Base-by-base conservation (phyloP, 176 grass and related monocot genomes). In the Leersia perrieri region DNA sequence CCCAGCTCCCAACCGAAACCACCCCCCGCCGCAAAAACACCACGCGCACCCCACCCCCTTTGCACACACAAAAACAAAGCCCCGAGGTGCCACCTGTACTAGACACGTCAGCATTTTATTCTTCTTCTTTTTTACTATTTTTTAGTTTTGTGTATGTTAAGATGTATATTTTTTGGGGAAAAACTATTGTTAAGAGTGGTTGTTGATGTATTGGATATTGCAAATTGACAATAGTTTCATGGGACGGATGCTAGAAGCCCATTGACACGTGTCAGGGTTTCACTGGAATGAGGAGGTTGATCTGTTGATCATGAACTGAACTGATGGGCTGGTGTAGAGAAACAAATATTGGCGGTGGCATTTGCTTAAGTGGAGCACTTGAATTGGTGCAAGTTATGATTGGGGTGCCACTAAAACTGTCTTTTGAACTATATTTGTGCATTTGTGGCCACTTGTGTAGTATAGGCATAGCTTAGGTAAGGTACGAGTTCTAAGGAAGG, bases 311-410 rank as follows among this genome's bases (percentile, higher is more conserved):
- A 39, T 1, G 15, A 60, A 7, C 2, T 1, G 15, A 60, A 7
- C 2, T 26, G 33, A 60, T 33, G 5, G 7, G 10, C 5, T 47
- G 39, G 11, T 12, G 32, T 5, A 1, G 15, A 10, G 5, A 33
- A 29, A 58, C 27, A 39, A 39, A 11, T 5, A 0, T 12, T 34
- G 33, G 2, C 3, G 65, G 47, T 70, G 45, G 63, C 12, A 33
- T 57, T 51, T 28, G 13, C 44, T 53, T n/a, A 4, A 67, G 77
- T 55, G 42, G 77, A 18, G 77, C 77, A 79, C 77, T 70, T n/a
- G 23, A 27, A 55, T 68, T 16, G 2, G 45, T 80, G 45, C 33
- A 60, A 13, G 25, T 26, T 33, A 70, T 80, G 78, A 60, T 60
- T 80, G 66, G 26, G 47, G 28, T 30, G 34, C 15, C 78, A 70